Percentiles rank a stretch among this genome's conserved stretches.
Conservation (phyloP, 2,329 filamentous ascomycete species). For the Penicillium sp. region DNA sequence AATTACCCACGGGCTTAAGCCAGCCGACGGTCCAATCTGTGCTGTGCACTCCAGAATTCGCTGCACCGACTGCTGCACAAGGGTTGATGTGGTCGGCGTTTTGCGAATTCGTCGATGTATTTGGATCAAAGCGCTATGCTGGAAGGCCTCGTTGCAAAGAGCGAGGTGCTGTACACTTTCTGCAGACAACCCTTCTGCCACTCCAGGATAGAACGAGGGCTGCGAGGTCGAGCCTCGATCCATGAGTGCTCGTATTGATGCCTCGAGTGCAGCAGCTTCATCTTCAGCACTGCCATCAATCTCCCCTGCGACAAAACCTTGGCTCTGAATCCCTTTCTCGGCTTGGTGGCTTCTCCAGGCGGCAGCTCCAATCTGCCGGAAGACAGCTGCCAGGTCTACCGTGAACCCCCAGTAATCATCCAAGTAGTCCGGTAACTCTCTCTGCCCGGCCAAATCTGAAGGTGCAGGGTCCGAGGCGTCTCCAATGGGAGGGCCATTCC, state of each 20-base stretch:
- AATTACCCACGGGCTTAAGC: constrained; percentile 45
- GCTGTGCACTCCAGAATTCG: constrained; percentile 43
- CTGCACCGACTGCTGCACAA: constrained; percentile 39
- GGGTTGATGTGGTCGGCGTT: constrained; percentile 30
- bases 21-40: constrained; percentile 40
- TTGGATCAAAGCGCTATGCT: constrained; percentile 47
- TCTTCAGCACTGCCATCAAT: constrained; percentile 26
- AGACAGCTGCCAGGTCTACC: constrained; percentile 40
- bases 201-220: constrained; percentile 40
- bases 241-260: constrained; percentile 37
- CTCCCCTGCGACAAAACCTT: constrained; percentile 19
- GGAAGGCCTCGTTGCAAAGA: constrained; percentile 47
- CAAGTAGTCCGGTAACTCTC: constrained; percentile 35
- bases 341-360: constrained; percentile 34
- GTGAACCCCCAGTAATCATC: constrained; percentile 49
- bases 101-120: constrained; percentile 42
- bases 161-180: constrained; percentile 39
- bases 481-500: constrained; percentile 40
- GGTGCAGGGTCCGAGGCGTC: constrained; percentile 21
- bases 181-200: constrained; percentile 34
- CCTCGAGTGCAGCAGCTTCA: constrained; percentile 37
- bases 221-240: constrained; percentile 30
- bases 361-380: constrained; percentile 42
- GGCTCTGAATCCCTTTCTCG: constrained; percentile 5
- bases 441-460: constrained; percentile 14